phyloP scores from a whole-genome alignment of 805 yeast species.

The Spencermartinsiella europaea region DNA sequence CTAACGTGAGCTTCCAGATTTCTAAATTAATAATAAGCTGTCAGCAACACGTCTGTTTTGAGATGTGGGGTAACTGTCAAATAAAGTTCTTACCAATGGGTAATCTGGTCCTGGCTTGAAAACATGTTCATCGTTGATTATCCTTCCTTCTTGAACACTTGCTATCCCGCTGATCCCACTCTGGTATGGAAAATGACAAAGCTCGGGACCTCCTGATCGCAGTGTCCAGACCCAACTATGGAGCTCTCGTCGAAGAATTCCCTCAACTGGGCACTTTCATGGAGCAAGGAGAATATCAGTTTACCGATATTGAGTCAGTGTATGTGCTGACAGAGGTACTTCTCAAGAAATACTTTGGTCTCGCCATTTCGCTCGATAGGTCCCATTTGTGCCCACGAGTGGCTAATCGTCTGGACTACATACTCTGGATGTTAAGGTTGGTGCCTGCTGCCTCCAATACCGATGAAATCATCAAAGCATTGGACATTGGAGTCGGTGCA shows the following conservation, averaged over 20 bases:
- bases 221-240: not conserved
- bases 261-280: not conserved
- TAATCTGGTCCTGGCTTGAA: too few relatives aligned
- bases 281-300: constrained; percentile 9
- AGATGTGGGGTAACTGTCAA: too few relatives aligned
- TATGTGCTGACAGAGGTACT: constrained; percentile 12
- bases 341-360: constrained; percentile 13
- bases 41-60: too few relatives aligned
- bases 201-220: not conserved
- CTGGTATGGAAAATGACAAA: too few relatives aligned
- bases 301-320: constrained; percentile 6
- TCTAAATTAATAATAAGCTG: too few relatives aligned
- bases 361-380: constrained; percentile 11
- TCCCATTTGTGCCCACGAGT: constrained; percentile 20
- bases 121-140: too few relatives aligned
- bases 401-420: constrained; percentile 28
- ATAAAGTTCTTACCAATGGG: too few relatives aligned
- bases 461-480: not conserved
- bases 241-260: not conserved
- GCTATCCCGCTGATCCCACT: too few relatives aligned
- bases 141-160: too few relatives aligned
- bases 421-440: constrained; percentile 26
- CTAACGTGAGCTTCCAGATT: too few relatives aligned
- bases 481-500: constrained; percentile 51
- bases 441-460: constrained; percentile 9